These are phyloP conservation scores for Trametes maxima DNA, from an alignment of 768 basidiomycete genomes.

Conservation along the genomic window DNA sequence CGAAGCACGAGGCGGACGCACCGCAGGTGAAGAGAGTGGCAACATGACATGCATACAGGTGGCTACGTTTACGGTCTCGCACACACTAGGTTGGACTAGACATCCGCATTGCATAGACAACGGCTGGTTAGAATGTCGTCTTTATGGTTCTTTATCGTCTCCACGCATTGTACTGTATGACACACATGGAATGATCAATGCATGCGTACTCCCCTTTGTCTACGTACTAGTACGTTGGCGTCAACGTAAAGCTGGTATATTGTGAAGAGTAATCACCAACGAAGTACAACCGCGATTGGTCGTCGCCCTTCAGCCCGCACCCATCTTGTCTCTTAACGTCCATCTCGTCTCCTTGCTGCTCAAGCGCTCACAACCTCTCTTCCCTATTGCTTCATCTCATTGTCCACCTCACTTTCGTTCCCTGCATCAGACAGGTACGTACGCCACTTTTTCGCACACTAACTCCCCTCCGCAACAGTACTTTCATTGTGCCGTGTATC, in stretches of 20 bases:
- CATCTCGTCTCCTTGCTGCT: neutral
- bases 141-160: slow-evolving; percentile 13
- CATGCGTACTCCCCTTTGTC: neutral
- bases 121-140: neutral
- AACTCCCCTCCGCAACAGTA: too few species aligned
- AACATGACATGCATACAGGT: slow-evolving; percentile 36
- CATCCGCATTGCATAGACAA: neutral
- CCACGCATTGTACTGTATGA: slow-evolving; percentile 15
- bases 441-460: too few species aligned
- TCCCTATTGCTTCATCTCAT: too few species aligned
- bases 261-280: neutral
- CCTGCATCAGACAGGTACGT: too few species aligned
- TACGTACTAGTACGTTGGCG: neutral
- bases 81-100: neutral
- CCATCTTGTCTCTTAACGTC: neutral
- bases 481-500: too few species aligned
- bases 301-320: too few species aligned
- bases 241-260: neutral
- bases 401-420: too few species aligned
- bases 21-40: slow-evolving; percentile 74
- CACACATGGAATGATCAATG: slow-evolving; percentile 10
- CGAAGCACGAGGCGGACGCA: slow-evolving; percentile 45
- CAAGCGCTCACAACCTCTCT: too few species aligned
- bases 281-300: too few species aligned
- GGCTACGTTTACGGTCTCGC: neutral